phyloP scores from a whole-genome alignment of 108 stramenopile species.

The Mediolabrus comicus region DNA sequence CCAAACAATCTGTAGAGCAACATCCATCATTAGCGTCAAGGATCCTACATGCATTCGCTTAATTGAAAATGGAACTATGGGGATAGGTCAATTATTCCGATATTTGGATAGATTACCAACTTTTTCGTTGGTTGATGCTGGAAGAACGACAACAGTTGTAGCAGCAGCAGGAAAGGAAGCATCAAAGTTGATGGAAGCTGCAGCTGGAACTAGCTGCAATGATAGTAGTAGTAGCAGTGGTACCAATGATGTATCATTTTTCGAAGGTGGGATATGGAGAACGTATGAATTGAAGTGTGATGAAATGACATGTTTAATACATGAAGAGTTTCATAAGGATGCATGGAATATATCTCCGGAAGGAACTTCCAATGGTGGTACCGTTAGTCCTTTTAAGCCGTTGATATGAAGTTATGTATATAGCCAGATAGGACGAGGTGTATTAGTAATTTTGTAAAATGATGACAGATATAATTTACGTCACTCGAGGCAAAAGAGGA shows the following conservation, averaged over 20 bases:
- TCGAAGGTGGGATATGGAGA: conserved; percentile 50
- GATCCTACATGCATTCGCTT: conserved; percentile 46
- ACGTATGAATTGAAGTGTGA: conserved; percentile 47
- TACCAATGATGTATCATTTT: not conserved
- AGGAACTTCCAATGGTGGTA: not conserved
- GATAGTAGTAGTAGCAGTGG: no score
- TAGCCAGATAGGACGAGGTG: no score
- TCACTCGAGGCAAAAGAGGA: no score
- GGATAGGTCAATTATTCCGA: conserved; percentile 82
- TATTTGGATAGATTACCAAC: conserved; percentile 72
- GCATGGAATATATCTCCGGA: conserved; percentile 48
- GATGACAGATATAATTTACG: no score
- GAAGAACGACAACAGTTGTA: conserved; percentile 14
- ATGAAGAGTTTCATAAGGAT: conserved; percentile 54
- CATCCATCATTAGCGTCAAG: conserved; percentile 58
- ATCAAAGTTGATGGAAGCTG: not conserved
- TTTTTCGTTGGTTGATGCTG: conserved; percentile 68
- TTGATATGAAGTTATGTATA: not conserved
- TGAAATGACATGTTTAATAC: conserved; percentile 56
- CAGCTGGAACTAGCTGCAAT: no score
- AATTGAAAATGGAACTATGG: conserved; percentile 72
- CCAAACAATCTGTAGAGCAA: conserved; percentile 69
- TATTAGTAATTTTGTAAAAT: no score
- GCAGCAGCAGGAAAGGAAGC: not conserved
- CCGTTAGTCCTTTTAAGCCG: not conserved